Evolutionary conservation across 2,329 filamentous ascomycete species (phyloP).

Genomic region (Davidsoniella eucalypti): DNA sequence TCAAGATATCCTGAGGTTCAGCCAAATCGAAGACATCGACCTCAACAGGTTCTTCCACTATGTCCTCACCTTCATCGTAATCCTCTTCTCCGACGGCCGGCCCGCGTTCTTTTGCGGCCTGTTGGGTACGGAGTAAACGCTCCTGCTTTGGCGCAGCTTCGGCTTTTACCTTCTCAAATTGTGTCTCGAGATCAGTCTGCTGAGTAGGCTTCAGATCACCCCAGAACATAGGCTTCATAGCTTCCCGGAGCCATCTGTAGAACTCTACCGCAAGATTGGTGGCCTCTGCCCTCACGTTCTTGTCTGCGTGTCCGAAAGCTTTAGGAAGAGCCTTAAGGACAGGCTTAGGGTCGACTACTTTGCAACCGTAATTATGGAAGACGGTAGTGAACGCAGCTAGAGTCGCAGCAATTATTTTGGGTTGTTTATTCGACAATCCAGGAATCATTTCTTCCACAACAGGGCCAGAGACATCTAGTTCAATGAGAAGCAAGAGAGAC

Average conservation of each 20-base stretch:
- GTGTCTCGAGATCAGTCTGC: constrained; percentile 79
- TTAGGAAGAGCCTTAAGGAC: constrained; percentile 79
- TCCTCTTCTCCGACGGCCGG: constrained; percentile 43
- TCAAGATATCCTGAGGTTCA: constrained; percentile 72
- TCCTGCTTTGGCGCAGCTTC: constrained; percentile 82
- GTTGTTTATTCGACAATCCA: constrained; percentile 69
- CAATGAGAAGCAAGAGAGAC: constrained; percentile 73
- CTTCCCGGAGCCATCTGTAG: constrained; percentile 91
- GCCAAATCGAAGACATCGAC: constrained; percentile 69
- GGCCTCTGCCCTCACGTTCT: constrained; percentile 89
- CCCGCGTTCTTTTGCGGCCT: constrained; percentile 62
- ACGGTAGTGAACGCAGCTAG: constrained; percentile 65
- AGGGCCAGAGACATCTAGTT: constrained; percentile 71
- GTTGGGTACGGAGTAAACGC: constrained; percentile 71
- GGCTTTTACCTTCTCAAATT: constrained; percentile 85
- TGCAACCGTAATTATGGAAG: constrained; percentile 88
- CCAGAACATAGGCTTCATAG: constrained; percentile 98
- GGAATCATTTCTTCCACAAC: constrained; percentile 84
- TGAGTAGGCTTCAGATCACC: constrained; percentile 87
- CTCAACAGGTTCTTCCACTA: constrained; percentile 47
- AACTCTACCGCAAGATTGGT: constrained; percentile 84
- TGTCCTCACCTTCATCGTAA: constrained; percentile 31
- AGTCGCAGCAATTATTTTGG: constrained; percentile 63
- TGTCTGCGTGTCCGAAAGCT: constrained; percentile 89
- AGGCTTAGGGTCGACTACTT: constrained; percentile 82